Evolutionary conservation across 768 basidiomycete species (phyloP), one percentile per base, ranked within the genome.

Genomic region (Coprinellus micaceus): DNA sequence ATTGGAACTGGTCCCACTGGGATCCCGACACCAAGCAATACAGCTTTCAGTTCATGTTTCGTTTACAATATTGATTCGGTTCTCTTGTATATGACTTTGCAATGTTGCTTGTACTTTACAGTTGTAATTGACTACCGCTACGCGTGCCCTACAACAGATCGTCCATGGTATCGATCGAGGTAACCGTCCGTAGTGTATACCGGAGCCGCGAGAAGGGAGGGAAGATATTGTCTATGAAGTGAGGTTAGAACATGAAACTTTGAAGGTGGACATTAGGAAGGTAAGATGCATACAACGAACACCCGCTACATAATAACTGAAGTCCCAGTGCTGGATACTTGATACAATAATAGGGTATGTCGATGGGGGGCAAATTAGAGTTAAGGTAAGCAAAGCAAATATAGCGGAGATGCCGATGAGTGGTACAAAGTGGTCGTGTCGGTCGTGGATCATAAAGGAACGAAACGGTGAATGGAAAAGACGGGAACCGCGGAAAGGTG

Each of bases 1-100:
- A 87, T 62, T 94, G 90, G 89, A 92, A 91, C 64, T 99, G 97
- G 97, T 95, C 95, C 39, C 91, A 98, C 66, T 98, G 96, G 97
- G 97, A 98, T 69, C 85, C 91, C n/a, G 96, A 99, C 69, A 96
- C 94, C 51, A 98, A 98, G 73, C 94, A 97, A 72, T 96, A 94
- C 71, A 92, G 88, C 69, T 95, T 96, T 79, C 95, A 97, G 73
- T 96, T 98, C 77, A 90, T 98, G 86, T 98, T 94, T 77, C 83
- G 87, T 63, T 73, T 86, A 60, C 64, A 71, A 54, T 81, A 79
- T 66, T 74, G 60, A 70, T 43, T 41, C 52, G 22, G 37, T 12
- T 53, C 28, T 25, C 25, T 33, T 30, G 13, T 29, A 24, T 52
- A 21, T 46, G 15, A 15, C 22, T 52, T 6, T 63, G 49, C 61